These are phyloP conservation scores for Coniophora puteana DNA, from an alignment of 1,284 basidiomycete species.

Conservation along the genomic window DNA sequence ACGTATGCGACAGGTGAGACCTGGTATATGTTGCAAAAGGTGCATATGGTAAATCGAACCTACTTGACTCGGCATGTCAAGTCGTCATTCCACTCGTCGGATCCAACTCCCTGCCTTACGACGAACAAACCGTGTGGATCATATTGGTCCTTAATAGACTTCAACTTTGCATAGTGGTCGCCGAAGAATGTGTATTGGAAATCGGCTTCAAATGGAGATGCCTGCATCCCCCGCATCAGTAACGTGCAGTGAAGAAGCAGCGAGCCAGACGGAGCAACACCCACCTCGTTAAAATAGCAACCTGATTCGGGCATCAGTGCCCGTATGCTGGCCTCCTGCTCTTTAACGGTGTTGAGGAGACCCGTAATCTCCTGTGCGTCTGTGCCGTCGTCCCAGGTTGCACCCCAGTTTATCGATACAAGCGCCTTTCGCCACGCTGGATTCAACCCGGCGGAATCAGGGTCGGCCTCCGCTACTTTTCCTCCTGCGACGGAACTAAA, in stretches of 20 bases:
- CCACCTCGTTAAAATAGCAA: slow-evolving; percentile 37
- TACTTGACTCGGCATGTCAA: slow-evolving; percentile 16
- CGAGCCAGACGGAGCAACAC: slow-evolving; percentile 9
- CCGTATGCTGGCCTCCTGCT: slow-evolving; percentile 19
- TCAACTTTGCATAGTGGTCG: slow-evolving; percentile 32
- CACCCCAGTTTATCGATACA: slow-evolving; percentile 22
- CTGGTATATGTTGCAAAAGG: too few species aligned
- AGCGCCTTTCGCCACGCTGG: slow-evolving; percentile 37
- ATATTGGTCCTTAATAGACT: slow-evolving; percentile 35
- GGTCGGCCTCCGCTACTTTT: slow-evolving; percentile 29
- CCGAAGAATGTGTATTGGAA: slow-evolving; percentile 38
- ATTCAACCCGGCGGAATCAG: slow-evolving; percentile 33
- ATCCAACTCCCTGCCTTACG: slow-evolving; percentile 38
- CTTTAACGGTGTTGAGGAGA: slow-evolving; percentile 19
- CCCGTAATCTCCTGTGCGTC: slow-evolving; percentile 20
- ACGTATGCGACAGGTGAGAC: too few species aligned
- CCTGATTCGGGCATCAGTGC: slow-evolving; percentile 26
- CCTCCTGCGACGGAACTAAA: slow-evolving; percentile 33
- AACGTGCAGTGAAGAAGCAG: background rate
- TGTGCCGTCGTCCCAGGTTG: slow-evolving; percentile 29
- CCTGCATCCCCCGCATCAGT: slow-evolving; percentile 20
- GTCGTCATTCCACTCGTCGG: slow-evolving; percentile 28
- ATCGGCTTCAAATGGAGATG: slow-evolving; percentile 32
- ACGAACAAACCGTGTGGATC: slow-evolving; percentile 39
- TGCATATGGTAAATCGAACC: too few species aligned